phyloP scores from a whole-genome alignment of 2,329 filamentous ascomycete genomes.

The Lasiodiplodia hormozganensis region DNA sequence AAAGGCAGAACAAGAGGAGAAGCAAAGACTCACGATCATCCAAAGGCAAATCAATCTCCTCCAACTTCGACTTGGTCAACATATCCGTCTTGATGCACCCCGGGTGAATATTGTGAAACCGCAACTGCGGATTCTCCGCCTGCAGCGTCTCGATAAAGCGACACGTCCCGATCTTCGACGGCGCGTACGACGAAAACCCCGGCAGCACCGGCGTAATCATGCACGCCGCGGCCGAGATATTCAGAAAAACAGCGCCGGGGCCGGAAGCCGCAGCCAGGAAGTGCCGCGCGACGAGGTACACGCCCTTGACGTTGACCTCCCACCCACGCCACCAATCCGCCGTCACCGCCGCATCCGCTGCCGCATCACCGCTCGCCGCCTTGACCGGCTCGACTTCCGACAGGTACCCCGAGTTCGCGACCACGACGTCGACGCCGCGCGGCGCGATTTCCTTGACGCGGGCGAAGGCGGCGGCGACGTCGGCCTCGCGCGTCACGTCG shows the following conservation, averaged over 20 bases:
- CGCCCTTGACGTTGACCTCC: conserved; percentile 33
- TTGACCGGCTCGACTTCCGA: conserved; percentile 23
- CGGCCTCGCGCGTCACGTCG: conserved; percentile 34
- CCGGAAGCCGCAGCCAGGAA: conserved; percentile 35
- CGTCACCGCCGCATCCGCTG: not conserved
- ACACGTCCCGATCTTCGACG: conserved; percentile 44
- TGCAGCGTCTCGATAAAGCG: conserved; percentile 48
- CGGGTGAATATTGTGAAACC: conserved; percentile 51
- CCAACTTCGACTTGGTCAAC: conserved; percentile 30
- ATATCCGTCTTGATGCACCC: conserved; percentile 51
- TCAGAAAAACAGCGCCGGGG: conserved; percentile 34
- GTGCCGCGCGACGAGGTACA: conserved; percentile 34
- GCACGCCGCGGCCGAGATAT: conserved; percentile 34
- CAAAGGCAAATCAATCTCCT: not conserved
- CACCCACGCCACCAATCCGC: conserved; percentile 32
- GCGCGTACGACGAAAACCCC: conserved; percentile 40
- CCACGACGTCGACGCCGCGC: conserved; percentile 34
- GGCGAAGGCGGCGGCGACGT: conserved; percentile 36
- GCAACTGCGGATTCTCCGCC: conserved; percentile 46
- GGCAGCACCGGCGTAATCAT: conserved; percentile 27
- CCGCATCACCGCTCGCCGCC: not conserved
- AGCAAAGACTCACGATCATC: conserved; percentile 10
- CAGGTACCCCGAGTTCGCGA: conserved; percentile 36
- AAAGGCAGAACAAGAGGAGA: conserved; percentile 10
- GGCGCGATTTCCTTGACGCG: conserved; percentile 29